Base-by-base conservation (phyloP, 176 grass and related monocot species). In the Ensete ventricosum region DNA sequence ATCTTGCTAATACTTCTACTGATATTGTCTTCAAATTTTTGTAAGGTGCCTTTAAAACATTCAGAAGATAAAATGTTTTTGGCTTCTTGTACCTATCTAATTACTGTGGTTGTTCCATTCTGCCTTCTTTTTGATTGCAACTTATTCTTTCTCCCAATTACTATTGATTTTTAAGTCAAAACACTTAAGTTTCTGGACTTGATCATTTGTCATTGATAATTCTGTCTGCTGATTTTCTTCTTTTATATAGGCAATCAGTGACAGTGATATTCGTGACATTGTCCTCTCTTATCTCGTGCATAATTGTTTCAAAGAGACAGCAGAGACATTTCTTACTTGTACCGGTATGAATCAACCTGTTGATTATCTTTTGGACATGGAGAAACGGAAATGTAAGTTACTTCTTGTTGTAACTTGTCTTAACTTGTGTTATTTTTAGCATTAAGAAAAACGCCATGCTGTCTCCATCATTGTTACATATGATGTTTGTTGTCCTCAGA, bases 241-340 rank as follows among this genome's bases (percentile, higher is more conserved):
- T 71, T 64, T n/a, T 64, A n/a, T 49, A 52, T 84, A 99, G 96
- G 74, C 78, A 67, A 73, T 91, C 67, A 90, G 76, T 9, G 88
- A 94, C 67, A 87, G 76, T 5, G 88, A 94, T 89, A 84, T 91
- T 74, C 80, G 66, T 69, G 89, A 80, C 54, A 86, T 89, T 76
- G 88, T 99, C 75, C 85, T 90, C 54, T 91, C 91, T 17, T 99
- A 99, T 99, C 88, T 99, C 81, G 80, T 94, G 84, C 91, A 99
- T 79, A 95, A 95, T 78, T 99, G 96, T 84, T 99, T 88, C 83
- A 99, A 95, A 66, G 96, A 99, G 74, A 99, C 96, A 7, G 96
- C 91, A 25, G 86, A 99, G 66, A 53, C 86, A 73, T 99, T 99
- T 79, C 58, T 99, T 81, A 63, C 86, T 77, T 89, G 78, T 71